Percentiles rank a stretch among this genome's conserved stretches.
These are phyloP conservation scores for Sporothrix humicola DNA, from an alignment of 2,329 filamentous ascomycete species.

Conservation along the genomic window DNA sequence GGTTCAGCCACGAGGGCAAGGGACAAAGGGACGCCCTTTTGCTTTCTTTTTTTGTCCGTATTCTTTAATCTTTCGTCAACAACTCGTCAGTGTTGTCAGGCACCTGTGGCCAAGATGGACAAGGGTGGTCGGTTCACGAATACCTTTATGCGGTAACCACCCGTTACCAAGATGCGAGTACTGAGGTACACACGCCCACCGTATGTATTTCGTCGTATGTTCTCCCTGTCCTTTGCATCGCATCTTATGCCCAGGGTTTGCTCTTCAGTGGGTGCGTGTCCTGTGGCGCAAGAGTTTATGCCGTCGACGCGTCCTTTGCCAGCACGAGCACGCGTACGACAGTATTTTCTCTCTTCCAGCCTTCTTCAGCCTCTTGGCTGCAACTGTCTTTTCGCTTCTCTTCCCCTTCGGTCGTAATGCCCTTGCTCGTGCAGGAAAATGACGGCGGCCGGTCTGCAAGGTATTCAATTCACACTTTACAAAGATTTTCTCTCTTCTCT, in stretches of 20 bases:
- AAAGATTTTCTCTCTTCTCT: too few species aligned
- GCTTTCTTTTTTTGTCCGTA: background rate
- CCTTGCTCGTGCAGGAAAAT: constrained; percentile 2
- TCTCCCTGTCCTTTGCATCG: too few species aligned
- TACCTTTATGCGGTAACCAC: too few species aligned
- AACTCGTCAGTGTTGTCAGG: background rate
- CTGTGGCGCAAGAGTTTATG: constrained; percentile 10
- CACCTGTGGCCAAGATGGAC: too few species aligned
- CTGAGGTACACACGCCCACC: too few species aligned
- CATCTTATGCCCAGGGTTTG: background rate
- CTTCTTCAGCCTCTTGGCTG: constrained; percentile 1
- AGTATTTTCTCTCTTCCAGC: background rate
- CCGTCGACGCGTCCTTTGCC: background rate
- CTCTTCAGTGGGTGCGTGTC: background rate
- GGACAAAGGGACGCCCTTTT: background rate
- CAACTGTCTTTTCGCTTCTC: background rate
- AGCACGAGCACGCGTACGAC: background rate
- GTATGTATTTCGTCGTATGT: too few species aligned
- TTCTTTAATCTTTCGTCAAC: constrained; percentile 3
- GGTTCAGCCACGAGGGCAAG: constrained; percentile 17
- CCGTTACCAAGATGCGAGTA: too few species aligned
- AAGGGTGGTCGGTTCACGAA: too few species aligned
- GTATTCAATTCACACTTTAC: background rate
- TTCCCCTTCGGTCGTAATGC: background rate
- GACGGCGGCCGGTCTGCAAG: background rate